Conservation (phyloP, 441 rosid genomes). For the Jatropha multifida region DNA sequence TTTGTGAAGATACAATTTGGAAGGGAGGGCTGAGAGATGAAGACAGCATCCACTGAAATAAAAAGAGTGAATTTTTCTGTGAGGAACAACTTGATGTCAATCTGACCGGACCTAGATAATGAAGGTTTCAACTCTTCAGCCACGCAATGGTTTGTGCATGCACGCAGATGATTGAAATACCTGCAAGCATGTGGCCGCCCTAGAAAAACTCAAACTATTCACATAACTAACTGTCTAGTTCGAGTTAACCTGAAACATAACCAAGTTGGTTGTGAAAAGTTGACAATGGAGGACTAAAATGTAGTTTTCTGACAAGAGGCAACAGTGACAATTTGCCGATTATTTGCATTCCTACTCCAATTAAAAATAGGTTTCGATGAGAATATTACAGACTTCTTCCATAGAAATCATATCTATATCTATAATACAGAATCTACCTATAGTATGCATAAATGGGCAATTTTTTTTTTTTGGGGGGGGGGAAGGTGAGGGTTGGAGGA, state of each 20-base stretch:
- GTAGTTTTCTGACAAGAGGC: background rate
- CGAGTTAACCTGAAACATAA: background rate
- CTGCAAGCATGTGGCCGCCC: background rate
- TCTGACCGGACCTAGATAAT: background rate
- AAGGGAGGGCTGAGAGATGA: background rate
- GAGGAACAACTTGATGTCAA: background rate
- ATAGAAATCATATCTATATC: background rate
- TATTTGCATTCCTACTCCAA: background rate
- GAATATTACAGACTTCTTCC: background rate
- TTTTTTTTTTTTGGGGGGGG: too few relatives aligned
- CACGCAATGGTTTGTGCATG: background rate
- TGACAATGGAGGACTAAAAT: background rate
- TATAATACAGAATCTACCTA: too few relatives aligned
- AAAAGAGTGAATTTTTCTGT: too few relatives aligned
- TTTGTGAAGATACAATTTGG: too few relatives aligned
- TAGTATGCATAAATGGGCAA: too few relatives aligned
- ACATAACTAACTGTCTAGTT: too few relatives aligned
- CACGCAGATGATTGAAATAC: background rate
- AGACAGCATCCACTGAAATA: background rate
- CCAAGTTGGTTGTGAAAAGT: background rate
- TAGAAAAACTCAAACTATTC: background rate
- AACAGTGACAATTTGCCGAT: background rate
- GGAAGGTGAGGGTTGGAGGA: too few relatives aligned
- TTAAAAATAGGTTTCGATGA: background rate
- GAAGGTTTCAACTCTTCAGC: background rate